Evolutionary conservation across 2,329 filamentous ascomycete species (phyloP), one percentile per base, ranked within the genome.

Genomic region (Phialemoniopsis sp.): DNA sequence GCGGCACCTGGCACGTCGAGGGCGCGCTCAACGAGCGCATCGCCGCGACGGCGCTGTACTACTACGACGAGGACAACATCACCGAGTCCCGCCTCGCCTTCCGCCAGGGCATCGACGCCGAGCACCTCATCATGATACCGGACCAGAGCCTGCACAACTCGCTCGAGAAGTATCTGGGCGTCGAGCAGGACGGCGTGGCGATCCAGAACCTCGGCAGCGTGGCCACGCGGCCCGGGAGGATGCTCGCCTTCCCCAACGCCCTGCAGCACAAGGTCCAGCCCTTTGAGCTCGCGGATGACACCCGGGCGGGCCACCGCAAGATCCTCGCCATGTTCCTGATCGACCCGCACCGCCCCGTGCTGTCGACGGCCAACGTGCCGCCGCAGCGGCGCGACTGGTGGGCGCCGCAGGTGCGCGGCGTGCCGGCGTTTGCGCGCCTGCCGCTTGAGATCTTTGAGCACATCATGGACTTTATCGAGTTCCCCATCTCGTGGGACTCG

Each of bases 251-350:
- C 34, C 58, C 58, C 33, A 62, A 62, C 36, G 46, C 51, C 12
- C 46, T 60, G 42, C 76, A 81, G 50, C 68, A 80, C 51, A 53
- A 64, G 36, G 67, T 80, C 13, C 53, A 66, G 32, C 54, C 70
- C 3, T 78, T 81, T 55, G 45, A 58, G 13, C 63, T 80, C 9
- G 50, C 51, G 19, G 72, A 84, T 44, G 50, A 50, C 0, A 68
- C 66, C 0, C 68, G 66, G 40, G 66, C 73, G 0, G 78, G 78
- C 3, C 72, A 81, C 49, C 62, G 73, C 13, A 72, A 74, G 46
- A 72, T 82, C 39, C 57, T 82, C 0, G 72, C 72, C 0, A 60
- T 83, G 32, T 82, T 73, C 52, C 64, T 84, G 2, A 69, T 83
- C 3, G 4, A 3, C 10, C 9, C 10, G 5, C 8, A 35, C 5